These are phyloP conservation scores for Aspergillus bombycis DNA, from an alignment of 2,329 filamentous ascomycete genomes.

Conservation along the genomic window DNA sequence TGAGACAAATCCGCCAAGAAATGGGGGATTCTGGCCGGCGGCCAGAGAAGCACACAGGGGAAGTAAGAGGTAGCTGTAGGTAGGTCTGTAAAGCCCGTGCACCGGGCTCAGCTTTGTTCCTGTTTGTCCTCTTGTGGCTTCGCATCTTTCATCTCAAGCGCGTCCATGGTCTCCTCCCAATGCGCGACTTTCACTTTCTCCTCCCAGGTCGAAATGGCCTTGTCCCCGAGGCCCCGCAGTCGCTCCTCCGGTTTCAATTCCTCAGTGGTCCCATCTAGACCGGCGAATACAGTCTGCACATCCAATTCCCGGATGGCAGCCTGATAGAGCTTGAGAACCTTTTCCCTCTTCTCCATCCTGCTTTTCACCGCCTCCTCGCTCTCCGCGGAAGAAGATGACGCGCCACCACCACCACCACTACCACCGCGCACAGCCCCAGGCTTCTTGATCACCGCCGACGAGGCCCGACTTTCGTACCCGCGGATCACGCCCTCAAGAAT, in stretches of 20 bases:
- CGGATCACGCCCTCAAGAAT: conserved; percentile 70
- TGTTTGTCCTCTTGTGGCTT: not conserved
- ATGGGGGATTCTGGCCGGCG: not conserved
- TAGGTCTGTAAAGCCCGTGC: not conserved
- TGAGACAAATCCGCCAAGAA: not conserved
- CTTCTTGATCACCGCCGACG: conserved; percentile 31
- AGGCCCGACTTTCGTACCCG: conserved; percentile 33
- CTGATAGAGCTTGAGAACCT: conserved; percentile 37
- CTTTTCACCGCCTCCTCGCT: conserved; percentile 9
- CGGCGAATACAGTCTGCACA: conserved; percentile 65
- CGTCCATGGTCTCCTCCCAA: conserved; percentile 46
- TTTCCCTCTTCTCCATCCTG: conserved; percentile 44
- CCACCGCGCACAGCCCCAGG: conserved; percentile 23
- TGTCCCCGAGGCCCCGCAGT: conserved; percentile 34
- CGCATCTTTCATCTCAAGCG: conserved; percentile 36
- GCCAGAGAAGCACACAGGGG: not conserved
- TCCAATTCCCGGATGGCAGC: conserved; percentile 62
- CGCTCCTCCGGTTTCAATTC: conserved; percentile 33
- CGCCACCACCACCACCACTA: conserved; percentile 4
- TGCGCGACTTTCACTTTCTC: conserved; percentile 31
- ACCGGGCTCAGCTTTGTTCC: not conserved
- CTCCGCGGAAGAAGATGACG: not conserved
- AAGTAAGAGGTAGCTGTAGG: not conserved
- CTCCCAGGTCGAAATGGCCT: conserved; percentile 36
- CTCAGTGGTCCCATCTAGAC: conserved; percentile 19